A percentile compares a stretch with the other conserved stretches of the same genome.
Conservation (phyloP, 768 basidiomycete genomes). For the Coprinopsis strossmayeri region DNA sequence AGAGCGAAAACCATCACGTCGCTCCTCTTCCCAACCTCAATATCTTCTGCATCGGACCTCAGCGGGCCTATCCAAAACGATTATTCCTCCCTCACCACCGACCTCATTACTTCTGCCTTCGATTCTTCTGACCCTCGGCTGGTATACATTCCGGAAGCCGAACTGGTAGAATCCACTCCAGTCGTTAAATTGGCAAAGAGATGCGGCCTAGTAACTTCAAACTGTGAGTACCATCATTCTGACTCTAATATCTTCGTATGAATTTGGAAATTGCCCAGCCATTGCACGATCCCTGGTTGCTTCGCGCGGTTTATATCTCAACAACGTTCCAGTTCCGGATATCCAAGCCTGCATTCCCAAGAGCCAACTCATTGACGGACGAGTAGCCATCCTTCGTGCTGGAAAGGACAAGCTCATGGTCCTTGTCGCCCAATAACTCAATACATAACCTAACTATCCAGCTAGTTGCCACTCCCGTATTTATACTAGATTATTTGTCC, state of each 20-base stretch:
- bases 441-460: not conserved
- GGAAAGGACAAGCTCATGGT: conserved; percentile 71
- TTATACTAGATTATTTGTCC: not conserved
- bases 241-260: not conserved
- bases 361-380: conserved; percentile 51
- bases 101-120: conserved; percentile 57
- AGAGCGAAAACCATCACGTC: conserved; percentile 37
- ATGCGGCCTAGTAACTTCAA: conserved; percentile 54
- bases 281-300: conserved; percentile 57
- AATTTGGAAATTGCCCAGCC: conserved; percentile 31
- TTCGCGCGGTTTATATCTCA: conserved; percentile 67
- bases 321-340: conserved; percentile 54
- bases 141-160: conserved; percentile 38
- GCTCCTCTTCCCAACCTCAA: conserved; percentile 28
- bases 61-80: conserved; percentile 21
- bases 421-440: conserved; percentile 26
- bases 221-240: conserved; percentile 39
- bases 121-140: conserved; percentile 56
- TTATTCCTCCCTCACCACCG: conserved; percentile 40
- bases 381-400: conserved; percentile 59
- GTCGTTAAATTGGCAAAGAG: conserved; percentile 56
- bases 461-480: not conserved
- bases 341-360: conserved; percentile 32
- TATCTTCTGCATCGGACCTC: not conserved
- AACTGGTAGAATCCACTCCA: conserved; percentile 42